Conservation (phyloP, 176 grass and related monocot species). For the Aegilops umbellulata region DNA sequence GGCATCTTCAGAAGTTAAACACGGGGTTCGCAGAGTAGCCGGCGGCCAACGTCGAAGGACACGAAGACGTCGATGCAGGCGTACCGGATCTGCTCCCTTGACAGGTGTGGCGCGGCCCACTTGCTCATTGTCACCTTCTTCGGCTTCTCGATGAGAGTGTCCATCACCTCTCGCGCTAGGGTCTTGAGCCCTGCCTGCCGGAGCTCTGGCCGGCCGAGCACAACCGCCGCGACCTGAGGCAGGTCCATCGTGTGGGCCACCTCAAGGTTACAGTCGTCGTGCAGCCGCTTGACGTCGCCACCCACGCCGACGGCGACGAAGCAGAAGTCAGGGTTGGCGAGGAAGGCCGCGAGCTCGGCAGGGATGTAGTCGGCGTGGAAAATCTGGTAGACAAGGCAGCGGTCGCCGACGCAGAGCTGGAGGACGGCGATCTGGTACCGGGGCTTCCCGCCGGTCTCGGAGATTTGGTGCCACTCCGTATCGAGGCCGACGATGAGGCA, state of each 20-base stretch:
- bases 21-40: no score
- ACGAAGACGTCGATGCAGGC: conserved; percentile 56
- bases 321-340: conserved; percentile 15
- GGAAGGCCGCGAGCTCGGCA: conserved; percentile 3
- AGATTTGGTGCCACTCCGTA: conserved; percentile 50
- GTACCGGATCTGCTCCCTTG: conserved; percentile 35
- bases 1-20: no score
- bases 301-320: conserved; percentile 55
- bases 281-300: conserved; percentile 26
- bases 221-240: conserved; percentile 6
- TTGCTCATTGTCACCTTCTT: conserved; percentile 25
- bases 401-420: conserved; percentile 63
- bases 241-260: conserved; percentile 36
- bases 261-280: conserved; percentile 20
- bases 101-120: conserved; percentile 35
- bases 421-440: conserved; percentile 40
- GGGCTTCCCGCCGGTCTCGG: not conserved
- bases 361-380: conserved; percentile 34
- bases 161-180: conserved; percentile 34
- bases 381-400: conserved; percentile 61
- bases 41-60: conserved; percentile 45
- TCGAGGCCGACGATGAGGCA: conserved; percentile 61
- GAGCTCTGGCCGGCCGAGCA: conserved; percentile 23
- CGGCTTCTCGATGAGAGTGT: conserved; percentile 30
- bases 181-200: conserved; percentile 23